phyloP scores from a whole-genome alignment of 768 basidiomycete species.

The Trametes coccinea region DNA sequence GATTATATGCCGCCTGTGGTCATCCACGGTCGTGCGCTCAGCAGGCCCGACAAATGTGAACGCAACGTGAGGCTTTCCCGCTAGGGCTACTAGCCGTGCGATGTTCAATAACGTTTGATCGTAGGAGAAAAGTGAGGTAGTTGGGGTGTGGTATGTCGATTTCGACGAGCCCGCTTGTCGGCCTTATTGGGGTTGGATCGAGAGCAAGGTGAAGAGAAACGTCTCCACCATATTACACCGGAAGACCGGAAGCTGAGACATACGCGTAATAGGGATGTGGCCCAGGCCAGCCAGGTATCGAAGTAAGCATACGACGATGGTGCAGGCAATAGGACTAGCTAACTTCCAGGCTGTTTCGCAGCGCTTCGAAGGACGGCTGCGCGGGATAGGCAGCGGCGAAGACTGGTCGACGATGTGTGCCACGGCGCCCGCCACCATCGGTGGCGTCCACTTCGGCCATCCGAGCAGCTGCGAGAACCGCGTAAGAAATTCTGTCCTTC shows the following conservation, averaged over 20 bases:
- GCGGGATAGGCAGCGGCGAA: constrained; percentile 24
- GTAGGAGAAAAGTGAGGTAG: background rate
- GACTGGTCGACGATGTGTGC: constrained; percentile 28
- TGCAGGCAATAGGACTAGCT: background rate
- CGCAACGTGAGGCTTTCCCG: background rate
- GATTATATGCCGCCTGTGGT: constrained; percentile 15
- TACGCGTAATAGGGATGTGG: constrained; percentile 9
- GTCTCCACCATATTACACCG: background rate
- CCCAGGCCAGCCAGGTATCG: background rate
- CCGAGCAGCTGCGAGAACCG: constrained; percentile 16
- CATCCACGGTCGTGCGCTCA: constrained; percentile 15
- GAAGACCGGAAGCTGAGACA: background rate
- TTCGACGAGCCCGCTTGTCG: constrained; percentile 17
- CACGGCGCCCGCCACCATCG: constrained; percentile 18
- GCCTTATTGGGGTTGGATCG: constrained; percentile 18
- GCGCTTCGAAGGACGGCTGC: constrained; percentile 25
- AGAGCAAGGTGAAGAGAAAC: constrained; percentile 9
- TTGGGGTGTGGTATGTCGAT: constrained; percentile 17
- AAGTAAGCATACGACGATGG: background rate
- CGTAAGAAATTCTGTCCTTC: constrained; percentile 2
- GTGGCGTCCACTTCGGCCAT: background rate
- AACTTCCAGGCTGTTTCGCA: background rate
- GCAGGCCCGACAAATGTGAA: constrained; percentile 14
- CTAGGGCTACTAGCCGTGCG: background rate
- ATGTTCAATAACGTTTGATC: background rate